Evolutionary conservation across 352 stramenopile genomes (phyloP).

Genomic region (Pythium monospermum): DNA sequence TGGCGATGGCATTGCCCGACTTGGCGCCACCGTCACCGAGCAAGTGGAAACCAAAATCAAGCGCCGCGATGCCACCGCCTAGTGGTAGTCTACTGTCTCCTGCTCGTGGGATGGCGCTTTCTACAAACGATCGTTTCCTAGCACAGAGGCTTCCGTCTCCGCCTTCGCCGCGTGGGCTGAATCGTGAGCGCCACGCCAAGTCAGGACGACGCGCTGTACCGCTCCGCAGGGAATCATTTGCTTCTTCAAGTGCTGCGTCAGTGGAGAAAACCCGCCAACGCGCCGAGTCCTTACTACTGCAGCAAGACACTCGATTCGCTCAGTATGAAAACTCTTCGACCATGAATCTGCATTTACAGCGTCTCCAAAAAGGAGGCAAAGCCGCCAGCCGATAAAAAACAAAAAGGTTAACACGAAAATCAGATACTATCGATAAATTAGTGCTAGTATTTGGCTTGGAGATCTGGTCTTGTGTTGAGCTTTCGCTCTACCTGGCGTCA

Average conservation of each 20-base stretch:
- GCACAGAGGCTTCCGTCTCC: not conserved
- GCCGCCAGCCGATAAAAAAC: conserved; percentile 9
- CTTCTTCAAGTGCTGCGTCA: conserved; percentile 1
- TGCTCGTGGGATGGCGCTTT: too few relatives aligned
- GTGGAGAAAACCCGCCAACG: conserved; percentile 16
- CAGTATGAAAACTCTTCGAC: not conserved
- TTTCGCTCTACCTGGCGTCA: too few relatives aligned
- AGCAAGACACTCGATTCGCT: too few relatives aligned
- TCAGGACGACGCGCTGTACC: not conserved
- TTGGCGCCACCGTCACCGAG: not conserved
- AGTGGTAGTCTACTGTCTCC: too few relatives aligned
- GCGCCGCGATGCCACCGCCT: not conserved
- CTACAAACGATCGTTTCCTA: not conserved
- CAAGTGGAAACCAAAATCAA: not conserved
- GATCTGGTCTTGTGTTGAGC: too few relatives aligned
- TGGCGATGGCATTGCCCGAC: conserved; percentile 4
- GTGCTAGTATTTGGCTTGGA: too few relatives aligned
- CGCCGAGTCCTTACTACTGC: conserved; percentile 5
- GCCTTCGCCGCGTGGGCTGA: not conserved
- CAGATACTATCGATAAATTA: too few relatives aligned
- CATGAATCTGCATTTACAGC: conserved; percentile 14
- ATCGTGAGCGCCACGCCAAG: conserved; percentile 2
- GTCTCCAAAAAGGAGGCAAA: conserved; percentile 17
- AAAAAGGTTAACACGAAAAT: not conserved
- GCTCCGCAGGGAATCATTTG: not conserved